These are phyloP conservation scores for Suillus decipiens DNA, from an alignment of 768 basidiomycete genomes.

Conservation along the genomic window DNA sequence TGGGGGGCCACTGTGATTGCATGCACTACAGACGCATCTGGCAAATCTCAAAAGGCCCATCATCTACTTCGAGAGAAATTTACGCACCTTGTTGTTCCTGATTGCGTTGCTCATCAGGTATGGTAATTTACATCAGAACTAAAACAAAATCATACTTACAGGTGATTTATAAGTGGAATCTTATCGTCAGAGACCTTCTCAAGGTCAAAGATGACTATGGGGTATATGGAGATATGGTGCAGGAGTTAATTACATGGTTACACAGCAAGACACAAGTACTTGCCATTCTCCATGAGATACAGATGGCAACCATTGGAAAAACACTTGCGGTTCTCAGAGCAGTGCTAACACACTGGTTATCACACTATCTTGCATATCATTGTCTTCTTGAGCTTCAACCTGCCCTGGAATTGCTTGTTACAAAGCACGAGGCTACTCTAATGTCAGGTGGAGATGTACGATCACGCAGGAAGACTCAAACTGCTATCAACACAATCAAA, in stretches of 20 bases:
- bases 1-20: slow-evolving; percentile 29
- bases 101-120: slow-evolving; percentile 43
- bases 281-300: no score
- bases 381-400: slow-evolving; percentile 29
- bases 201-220: no score
- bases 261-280: no score
- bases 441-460: slow-evolving; percentile 28
- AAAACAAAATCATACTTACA: no score
- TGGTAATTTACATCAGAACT: background rate
- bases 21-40: slow-evolving; percentile 35
- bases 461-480: slow-evolving; percentile 26
- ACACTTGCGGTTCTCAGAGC: slow-evolving; percentile 26
- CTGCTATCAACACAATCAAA: slow-evolving; percentile 31
- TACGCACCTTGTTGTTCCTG: slow-evolving; percentile 30
- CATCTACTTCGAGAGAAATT: slow-evolving; percentile 18
- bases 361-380: slow-evolving; percentile 35
- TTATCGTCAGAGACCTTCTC: no score
- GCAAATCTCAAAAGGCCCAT: slow-evolving; percentile 34
- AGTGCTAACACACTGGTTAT: slow-evolving; percentile 38
- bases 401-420: slow-evolving; percentile 21
- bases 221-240: background rate
- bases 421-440: slow-evolving; percentile 12
- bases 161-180: no score
- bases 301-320: no score
- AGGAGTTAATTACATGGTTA: background rate